These are phyloP conservation scores for Picea sitchensis DNA, from an alignment of 75 land plant genomes.

Conservation along the genomic window DNA sequence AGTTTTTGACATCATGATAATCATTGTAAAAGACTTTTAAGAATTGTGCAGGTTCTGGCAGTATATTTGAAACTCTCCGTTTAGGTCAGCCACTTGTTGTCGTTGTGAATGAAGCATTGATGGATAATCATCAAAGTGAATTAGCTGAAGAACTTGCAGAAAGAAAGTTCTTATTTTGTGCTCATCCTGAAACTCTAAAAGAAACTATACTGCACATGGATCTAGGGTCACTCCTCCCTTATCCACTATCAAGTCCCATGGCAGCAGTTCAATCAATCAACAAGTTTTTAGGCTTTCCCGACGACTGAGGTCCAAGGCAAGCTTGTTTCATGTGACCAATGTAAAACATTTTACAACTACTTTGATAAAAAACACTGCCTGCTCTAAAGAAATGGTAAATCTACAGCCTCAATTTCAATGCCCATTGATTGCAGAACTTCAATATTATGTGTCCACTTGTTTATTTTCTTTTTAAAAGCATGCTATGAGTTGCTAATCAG, in stretches of 20 bases:
- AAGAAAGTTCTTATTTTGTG: conserved; percentile 69
- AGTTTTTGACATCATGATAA: not conserved
- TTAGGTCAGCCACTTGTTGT: conserved; percentile 78
- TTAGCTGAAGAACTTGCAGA: conserved; percentile 90
- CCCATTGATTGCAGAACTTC: too few species aligned
- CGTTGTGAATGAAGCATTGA: conserved; percentile 88
- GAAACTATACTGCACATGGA: conserved; percentile 56
- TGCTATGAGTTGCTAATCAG: too few species aligned
- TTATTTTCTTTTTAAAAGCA: too few species aligned
- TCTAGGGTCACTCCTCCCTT: conserved; percentile 63
- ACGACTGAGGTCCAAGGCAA: conserved; percentile 13
- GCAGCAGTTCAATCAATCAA: conserved; percentile 65
- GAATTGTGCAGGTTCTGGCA: conserved; percentile 14
- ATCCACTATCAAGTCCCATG: conserved; percentile 57
- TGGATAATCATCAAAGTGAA: conserved; percentile 97
- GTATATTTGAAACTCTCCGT: conserved; percentile 86
- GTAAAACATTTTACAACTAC: too few species aligned
- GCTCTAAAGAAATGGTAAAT: too few species aligned
- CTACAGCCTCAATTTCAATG: too few species aligned
- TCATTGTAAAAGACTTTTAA: not conserved
- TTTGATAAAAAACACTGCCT: too few species aligned
- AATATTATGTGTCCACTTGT: too few species aligned
- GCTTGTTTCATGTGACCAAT: too few species aligned
- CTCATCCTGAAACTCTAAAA: conserved; percentile 61
- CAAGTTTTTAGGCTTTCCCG: conserved; percentile 64